Evolutionary conservation across 257 asterid genomes (phyloP), one percentile per base, ranked within the genome.

Genomic region (Solanum gracilifrons): DNA sequence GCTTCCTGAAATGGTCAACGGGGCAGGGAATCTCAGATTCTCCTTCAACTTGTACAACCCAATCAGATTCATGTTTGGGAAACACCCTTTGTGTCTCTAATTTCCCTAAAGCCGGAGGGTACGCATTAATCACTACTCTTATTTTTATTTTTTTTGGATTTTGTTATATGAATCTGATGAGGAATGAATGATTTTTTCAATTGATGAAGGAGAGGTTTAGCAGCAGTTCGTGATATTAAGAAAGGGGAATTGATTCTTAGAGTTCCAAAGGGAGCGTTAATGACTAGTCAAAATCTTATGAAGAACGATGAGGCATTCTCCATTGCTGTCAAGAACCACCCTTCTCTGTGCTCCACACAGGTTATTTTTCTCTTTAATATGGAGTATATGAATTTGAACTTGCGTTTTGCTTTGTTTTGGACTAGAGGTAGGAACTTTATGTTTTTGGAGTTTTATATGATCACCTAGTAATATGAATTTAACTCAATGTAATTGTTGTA

Each of bases 81-180:
- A 87, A 89, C 37, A 90, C 97, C 37, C 89, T 97, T 32, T 33
- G 82, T 74, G 87, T 95, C 75, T 90, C 96, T 84, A 66, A 92
- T 90, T 95, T 97, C 77, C 98, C 99, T 20, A 91, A 91, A 31
- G 95, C 98, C 73, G 99, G 99, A 93, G 99, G 99, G 99, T 97
- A 90, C 29, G 9, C 18, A 88, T 10, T 7, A 13, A 85, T 66
- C 69, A 29, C 68, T 16, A 80, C 4, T 48, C 29, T 18, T 46
- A 13, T 43, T 37, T 51, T 55, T 51, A 18, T 51, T 6, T 51
- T 51, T 46, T 3, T 5, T 39, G 1, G 20, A 74, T 74, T 74
- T 36, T 36, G 20, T 23, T 11, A 21, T 36, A 35, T 21, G 82
- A 35, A 11, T 23, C 32, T 37, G 83, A 76, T 6, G 55, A n/a